phyloP scores from a whole-genome alignment of 306 rosid genomes.

The Ormosia emarginata region DNA sequence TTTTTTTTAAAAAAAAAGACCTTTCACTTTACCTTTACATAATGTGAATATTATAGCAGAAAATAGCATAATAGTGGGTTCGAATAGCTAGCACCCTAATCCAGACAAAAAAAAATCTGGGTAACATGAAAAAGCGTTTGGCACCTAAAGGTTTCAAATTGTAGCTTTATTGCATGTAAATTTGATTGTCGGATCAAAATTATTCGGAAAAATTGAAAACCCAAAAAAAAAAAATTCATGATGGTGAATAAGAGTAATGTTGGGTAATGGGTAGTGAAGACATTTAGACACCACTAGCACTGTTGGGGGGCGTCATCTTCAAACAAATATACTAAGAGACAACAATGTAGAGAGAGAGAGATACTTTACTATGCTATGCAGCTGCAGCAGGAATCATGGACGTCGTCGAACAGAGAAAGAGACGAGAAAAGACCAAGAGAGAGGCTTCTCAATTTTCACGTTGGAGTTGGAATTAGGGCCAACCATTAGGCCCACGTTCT shows the following conservation, averaged over 20 bases:
- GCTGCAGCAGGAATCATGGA: background rate
- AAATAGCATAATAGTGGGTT: constrained; percentile 2
- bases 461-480: no score
- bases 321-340: background rate
- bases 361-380: background rate
- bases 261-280: background rate
- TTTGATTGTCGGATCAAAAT: background rate
- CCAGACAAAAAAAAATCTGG: background rate
- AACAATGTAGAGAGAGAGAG: background rate
- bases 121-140: background rate
- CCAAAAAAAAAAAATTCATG: background rate
- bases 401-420: background rate
- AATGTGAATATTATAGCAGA: constrained; percentile 8
- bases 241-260: background rate
- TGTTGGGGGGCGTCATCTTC: background rate
- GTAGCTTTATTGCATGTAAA: background rate
- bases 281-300: background rate
- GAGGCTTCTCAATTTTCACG: background rate
- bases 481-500: background rate
- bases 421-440: no score
- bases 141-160: background rate
- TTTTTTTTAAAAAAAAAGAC: background rate
- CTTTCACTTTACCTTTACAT: background rate
- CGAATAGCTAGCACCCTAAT: background rate
- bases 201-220: background rate